phyloP scores from a whole-genome alignment of 495 filamentous ascomycete genomes.

The Pseudevernia furfuracea region DNA sequence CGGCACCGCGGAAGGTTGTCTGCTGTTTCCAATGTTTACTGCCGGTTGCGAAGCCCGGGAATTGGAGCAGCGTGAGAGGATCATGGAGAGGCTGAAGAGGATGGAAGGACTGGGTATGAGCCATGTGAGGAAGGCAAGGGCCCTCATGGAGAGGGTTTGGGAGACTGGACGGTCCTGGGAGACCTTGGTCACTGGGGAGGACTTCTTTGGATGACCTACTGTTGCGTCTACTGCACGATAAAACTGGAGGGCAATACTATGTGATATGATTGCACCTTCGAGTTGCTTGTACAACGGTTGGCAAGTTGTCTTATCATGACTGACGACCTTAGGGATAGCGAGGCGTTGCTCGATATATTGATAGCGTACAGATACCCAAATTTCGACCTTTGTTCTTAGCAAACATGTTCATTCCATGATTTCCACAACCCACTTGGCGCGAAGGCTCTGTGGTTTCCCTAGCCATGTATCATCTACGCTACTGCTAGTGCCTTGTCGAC shows the following conservation, averaged over 20 bases:
- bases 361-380: conserved; percentile 1
- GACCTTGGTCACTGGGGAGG: conserved; percentile 14
- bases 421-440: neutral
- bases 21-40: conserved; percentile 78
- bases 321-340: neutral
- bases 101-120: conserved; percentile 73
- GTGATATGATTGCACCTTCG: neutral
- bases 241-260: neutral
- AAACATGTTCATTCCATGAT: neutral
- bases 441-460: neutral
- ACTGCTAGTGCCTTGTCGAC: neutral
- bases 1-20: conserved; percentile 65
- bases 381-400: conserved; percentile 11
- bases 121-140: conserved; percentile 54
- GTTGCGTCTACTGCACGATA: neutral
- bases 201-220: conserved; percentile 13
- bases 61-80: conserved; percentile 45
- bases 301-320: neutral
- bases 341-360: neutral
- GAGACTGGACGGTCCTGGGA: conserved; percentile 40
- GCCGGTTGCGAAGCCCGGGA: conserved; percentile 69
- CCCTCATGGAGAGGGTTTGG: conserved; percentile 62
- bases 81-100: conserved; percentile 58
- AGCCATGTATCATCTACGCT: neutral
- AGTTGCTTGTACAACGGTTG: neutral